Conservation (phyloP, 768 basidiomycete genomes). For the Amanita jacksonii region DNA sequence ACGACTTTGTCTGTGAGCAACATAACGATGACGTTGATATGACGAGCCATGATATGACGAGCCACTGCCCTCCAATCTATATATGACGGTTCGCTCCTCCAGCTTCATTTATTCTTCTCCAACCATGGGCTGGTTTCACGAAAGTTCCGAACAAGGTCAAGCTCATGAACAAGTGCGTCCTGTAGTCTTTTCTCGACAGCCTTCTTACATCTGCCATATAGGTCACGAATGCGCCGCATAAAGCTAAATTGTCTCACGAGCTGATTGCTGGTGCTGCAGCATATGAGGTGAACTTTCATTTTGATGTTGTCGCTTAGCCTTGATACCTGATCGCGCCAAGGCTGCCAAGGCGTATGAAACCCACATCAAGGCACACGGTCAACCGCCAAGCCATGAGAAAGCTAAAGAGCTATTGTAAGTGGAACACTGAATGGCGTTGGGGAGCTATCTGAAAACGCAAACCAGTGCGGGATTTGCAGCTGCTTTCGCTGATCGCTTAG, state of each 20-base stretch:
- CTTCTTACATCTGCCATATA: slow-evolving; percentile 15
- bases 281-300: slow-evolving; percentile 35
- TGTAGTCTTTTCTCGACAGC: background rate
- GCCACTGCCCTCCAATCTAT: background rate
- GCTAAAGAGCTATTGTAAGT: slow-evolving; percentile 51
- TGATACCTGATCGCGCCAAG: slow-evolving; percentile 49
- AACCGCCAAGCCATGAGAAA: slow-evolving; percentile 33
- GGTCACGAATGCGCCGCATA: slow-evolving; percentile 43
- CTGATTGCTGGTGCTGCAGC: slow-evolving; percentile 57
- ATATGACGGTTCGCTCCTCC: background rate
- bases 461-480: slow-evolving; percentile 46
- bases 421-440: too few relatives aligned
- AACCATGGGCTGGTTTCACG: slow-evolving; percentile 35
- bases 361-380: slow-evolving; percentile 39
- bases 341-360: slow-evolving; percentile 57
- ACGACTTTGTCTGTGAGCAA: background rate
- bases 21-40: background rate
- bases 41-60: background rate
- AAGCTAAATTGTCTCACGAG: slow-evolving; percentile 54
- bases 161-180: slow-evolving; percentile 31
- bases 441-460: too few relatives aligned
- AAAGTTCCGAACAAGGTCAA: slow-evolving; percentile 30
- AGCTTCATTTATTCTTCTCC: too few relatives aligned
- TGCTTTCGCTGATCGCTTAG: slow-evolving; percentile 23
- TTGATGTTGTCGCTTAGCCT: slow-evolving; percentile 42